Percentiles rank a stretch among this genome's conserved stretches.
Evolutionary conservation across 1,284 basidiomycete genomes (phyloP).

Genomic region (Ceratobasidium sp.): DNA sequence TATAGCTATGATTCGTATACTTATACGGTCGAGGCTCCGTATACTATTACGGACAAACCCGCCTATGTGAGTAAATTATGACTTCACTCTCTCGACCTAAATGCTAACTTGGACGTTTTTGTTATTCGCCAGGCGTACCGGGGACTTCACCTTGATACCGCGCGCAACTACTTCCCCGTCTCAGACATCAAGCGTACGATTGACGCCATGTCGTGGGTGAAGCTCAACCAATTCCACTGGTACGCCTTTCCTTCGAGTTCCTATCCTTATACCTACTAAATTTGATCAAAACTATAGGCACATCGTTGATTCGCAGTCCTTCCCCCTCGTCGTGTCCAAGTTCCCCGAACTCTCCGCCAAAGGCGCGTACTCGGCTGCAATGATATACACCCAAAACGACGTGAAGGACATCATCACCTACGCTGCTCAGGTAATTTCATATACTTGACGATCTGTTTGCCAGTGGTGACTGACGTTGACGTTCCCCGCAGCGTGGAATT

Average conservation of each 20-base stretch:
- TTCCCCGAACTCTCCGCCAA: constrained; percentile 72
- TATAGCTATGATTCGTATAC: constrained; percentile 66
- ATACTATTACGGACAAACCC: constrained; percentile 70
- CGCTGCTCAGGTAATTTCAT: constrained; percentile 72
- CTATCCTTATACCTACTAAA: constrained; percentile 51
- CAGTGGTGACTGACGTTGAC: neutral
- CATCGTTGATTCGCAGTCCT: constrained; percentile 70
- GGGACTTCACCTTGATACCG: constrained; percentile 86
- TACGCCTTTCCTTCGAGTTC: neutral
- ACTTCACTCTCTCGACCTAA: neutral
- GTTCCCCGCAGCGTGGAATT: constrained; percentile 73
- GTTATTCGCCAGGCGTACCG: constrained; percentile 71
- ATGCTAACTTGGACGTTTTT: constrained; percentile 7
- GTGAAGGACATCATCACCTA: constrained; percentile 76
- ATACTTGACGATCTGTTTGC: neutral
- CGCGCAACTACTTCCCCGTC: constrained; percentile 77
- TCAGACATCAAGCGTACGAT: constrained; percentile 78
- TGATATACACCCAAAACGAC: constrained; percentile 73
- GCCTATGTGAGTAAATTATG: constrained; percentile 65
- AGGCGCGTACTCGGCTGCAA: constrained; percentile 75
- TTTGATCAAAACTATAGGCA: constrained; percentile 86
- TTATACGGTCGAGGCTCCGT: constrained; percentile 72
- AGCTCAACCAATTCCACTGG: constrained; percentile 63
- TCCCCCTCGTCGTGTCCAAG: constrained; percentile 76
- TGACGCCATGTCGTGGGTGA: constrained; percentile 89